Evolutionary conservation across 2,329 filamentous ascomycete genomes (phyloP).

Genomic region (Aspergillus glaucus): DNA sequence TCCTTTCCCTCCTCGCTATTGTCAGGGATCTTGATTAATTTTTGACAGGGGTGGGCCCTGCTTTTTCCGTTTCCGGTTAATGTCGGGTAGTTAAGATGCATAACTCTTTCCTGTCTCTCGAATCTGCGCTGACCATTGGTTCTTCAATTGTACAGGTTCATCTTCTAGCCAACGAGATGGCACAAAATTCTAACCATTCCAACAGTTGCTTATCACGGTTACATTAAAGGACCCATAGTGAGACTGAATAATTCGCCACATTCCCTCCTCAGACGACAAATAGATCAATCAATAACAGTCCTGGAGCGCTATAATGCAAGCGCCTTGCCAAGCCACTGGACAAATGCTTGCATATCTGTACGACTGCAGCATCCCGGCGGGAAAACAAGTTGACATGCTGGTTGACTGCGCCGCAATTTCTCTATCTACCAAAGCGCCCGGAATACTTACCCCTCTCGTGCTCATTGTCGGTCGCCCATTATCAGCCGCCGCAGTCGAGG

Average conservation of each 20-base stretch:
- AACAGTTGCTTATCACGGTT: neutral
- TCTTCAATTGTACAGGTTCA: neutral
- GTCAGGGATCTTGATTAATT: constrained; percentile 1
- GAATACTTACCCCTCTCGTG: constrained; percentile 2
- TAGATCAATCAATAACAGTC: no score
- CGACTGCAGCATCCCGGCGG: constrained; percentile 6
- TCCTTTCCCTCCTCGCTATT: constrained; percentile 10
- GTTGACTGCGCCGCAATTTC: constrained; percentile 18
- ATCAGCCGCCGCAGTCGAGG: no score
- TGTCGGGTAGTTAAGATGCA: no score
- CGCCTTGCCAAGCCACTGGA: constrained; percentile 27
- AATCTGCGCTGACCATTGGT: neutral
- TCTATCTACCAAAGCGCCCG: neutral
- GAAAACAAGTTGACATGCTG: constrained; percentile 4
- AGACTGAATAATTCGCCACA: neutral
- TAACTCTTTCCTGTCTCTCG: no score
- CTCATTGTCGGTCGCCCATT: constrained; percentile 1
- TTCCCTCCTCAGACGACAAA: no score
- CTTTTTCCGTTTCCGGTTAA: constrained; percentile 2
- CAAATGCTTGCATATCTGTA: constrained; percentile 15
- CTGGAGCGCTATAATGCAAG: constrained; percentile 13
- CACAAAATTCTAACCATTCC: neutral
- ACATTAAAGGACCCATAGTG: neutral
- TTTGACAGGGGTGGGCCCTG: neutral
- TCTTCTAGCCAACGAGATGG: neutral